Base-by-base conservation (phyloP, 1,284 basidiomycete genomes). In the Fistulinella cinereoalba region DNA sequence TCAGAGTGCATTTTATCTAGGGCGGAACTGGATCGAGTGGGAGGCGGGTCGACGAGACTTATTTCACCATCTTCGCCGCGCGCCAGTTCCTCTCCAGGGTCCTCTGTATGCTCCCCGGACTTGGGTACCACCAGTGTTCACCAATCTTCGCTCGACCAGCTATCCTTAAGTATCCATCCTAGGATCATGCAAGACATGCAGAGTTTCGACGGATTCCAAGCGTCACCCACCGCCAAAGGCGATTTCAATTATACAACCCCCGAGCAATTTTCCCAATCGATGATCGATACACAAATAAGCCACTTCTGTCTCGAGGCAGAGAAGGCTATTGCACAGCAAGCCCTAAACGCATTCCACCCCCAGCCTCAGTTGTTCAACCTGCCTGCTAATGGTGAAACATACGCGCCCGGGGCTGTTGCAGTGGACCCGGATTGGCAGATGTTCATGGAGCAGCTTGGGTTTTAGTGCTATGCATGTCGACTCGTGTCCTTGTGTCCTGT, bases 361-460 rank as follows among this genome's bases (percentile, higher is more conserved):
- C 54, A 54, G 21, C 50, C 49, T 11, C 54, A 52, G n/a, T 43
- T 46, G 4, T 56, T 56, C 13, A 19, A 43, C 12, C 22, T 43
- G 4, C 18, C 31, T 2, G 27, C n/a, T n/a, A n/a, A n/a, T n/a
- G n/a, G 39, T 5, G 51, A 37, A 24, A 43, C 32, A 41, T 41
- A 50, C 28, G 49, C 56, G 5, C 4, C 22, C 8, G 60, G 59
- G 3, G 54, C 65, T 13, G 60, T 71, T 2, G 65, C 73, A 41
- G 55, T 83, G 47, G 81, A 85, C 56, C 66, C 79, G 22, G 75
- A 79, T 1, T 85, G 83, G 83, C 76, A 80, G 58, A 76, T 71
- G 50, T 82, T 85, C 46, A 77, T 83, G 36, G 80, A 83, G 60
- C 83, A 85, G 56, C 68, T 85, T 42, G 83, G 83, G 2, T 85